Evolutionary conservation across 495 filamentous ascomycete genomes (phyloP), one percentile per base, ranked within the genome.

Genomic region (Penicillium macrosclerotiorum): DNA sequence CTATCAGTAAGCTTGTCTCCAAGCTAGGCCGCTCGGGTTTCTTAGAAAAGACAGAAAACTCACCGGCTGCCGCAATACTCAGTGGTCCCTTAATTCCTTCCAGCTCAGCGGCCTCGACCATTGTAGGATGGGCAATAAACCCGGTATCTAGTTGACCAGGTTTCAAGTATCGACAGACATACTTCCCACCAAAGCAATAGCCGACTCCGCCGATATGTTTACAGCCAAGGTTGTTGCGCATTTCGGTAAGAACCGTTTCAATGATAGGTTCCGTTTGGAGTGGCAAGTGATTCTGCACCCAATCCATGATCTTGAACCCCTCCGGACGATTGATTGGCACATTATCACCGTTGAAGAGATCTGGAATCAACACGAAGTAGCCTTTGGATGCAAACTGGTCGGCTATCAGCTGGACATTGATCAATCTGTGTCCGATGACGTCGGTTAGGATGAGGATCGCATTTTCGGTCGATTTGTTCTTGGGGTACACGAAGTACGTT

Each of bases 351-450:
- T 55, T 16, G 43, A 68, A 68, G 9, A 65, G 53, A 33, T 65
- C 88, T 43, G 86, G 75, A 52, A 92, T 74, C 11, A 88, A 59
- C 31, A 82, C 81, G 14, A 86, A 76, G 62, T 89, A 93, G 27
- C 87, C 88, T 48, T 84, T 82, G 37, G 78, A 79, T 24, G 88
- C 87, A 48, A 81, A 84, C 57, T 87, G 81, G 68, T 91, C 87
- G 41, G 87, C 88, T 31, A 66, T 57, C 2, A 66, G 50, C 38
- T 63, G 65, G 12, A 42, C 51, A 30, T 66, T 66, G 42, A 53
- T 59, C 41, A 64, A 47, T 1, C 42, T 25, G 38, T 62, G 57
- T 7, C 62, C 64, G 24, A 63, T 55, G 9, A 63, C 54, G 27
- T 68, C 65, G 4, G 63, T 60, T 8, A 68, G 36, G 17, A 68